These are phyloP conservation scores for Hypomontagnella submonticulosa DNA, from an alignment of 495 filamentous ascomycete species.

Conservation along the genomic window DNA sequence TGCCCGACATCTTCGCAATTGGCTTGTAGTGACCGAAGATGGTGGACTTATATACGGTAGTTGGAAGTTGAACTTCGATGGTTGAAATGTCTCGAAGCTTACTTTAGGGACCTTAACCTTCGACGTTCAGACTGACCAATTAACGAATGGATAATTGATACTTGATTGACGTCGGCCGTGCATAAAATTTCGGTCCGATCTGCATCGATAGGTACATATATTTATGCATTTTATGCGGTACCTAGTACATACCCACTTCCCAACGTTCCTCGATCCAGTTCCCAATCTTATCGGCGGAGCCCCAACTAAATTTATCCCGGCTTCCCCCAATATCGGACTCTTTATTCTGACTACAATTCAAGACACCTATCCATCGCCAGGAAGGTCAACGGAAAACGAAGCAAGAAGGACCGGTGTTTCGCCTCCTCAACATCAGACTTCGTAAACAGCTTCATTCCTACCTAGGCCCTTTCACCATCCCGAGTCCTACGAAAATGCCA, in stretches of 20 bases:
- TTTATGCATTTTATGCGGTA: slow-evolving; percentile 2
- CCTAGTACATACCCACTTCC: background rate
- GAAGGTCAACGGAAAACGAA: slow-evolving; percentile 11
- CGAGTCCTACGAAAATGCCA: slow-evolving; percentile 45
- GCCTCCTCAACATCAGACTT: slow-evolving; percentile 12
- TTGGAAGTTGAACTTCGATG: slow-evolving; percentile 14
- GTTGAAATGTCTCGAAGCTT: slow-evolving; percentile 11
- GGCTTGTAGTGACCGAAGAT: slow-evolving; percentile 22
- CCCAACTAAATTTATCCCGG: slow-evolving; percentile 43
- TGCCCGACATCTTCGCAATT: slow-evolving; percentile 77
- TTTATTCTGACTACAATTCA: slow-evolving; percentile 26
- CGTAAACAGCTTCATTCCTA: slow-evolving; percentile 11
- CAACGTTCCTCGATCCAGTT: background rate
- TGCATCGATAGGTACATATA: slow-evolving; percentile 1
- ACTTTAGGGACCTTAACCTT: slow-evolving; percentile 2
- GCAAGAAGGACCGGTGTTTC: slow-evolving; percentile 17
- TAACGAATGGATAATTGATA: slow-evolving; percentile 8
- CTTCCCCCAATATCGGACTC: slow-evolving; percentile 21
- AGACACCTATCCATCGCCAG: slow-evolving; percentile 1
- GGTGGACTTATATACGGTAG: slow-evolving; percentile 3
- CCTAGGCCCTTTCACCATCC: slow-evolving; percentile 1
- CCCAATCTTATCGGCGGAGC: slow-evolving; percentile 37
- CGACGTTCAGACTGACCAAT: too few species aligned
- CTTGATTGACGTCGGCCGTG: slow-evolving; percentile 18
- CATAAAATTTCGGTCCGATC: slow-evolving; percentile 18